Percentiles rank a stretch among this genome's conserved stretches.
These are phyloP conservation scores for Tolypocladium paradoxum DNA, from an alignment of 2,329 filamentous ascomycete species.

Conservation along the genomic window DNA sequence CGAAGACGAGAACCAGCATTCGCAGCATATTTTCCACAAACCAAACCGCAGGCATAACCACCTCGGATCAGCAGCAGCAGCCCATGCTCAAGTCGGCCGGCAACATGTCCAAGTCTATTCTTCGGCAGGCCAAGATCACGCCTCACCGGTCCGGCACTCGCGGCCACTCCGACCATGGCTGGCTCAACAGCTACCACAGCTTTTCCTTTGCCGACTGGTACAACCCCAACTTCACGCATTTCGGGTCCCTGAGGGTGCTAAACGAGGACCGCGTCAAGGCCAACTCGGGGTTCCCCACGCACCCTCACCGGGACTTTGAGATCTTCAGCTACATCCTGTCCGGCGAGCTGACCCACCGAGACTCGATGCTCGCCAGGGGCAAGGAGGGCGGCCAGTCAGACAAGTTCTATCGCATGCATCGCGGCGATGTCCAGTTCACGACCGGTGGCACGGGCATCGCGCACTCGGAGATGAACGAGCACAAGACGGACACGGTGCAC, in stretches of 20 bases:
- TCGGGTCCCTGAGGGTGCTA: conserved; percentile 70
- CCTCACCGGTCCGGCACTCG: conserved; percentile 62
- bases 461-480: conserved; percentile 76
- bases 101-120: conserved; percentile 48
- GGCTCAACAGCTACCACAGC: conserved; percentile 79
- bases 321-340: conserved; percentile 84
- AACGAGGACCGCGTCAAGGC: conserved; percentile 78
- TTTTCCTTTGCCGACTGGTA: conserved; percentile 72
- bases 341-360: conserved; percentile 78
- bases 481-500: conserved; percentile 59
- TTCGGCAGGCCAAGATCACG: conserved; percentile 59
- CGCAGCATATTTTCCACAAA: conserved; percentile 2
- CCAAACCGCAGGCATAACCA: background rate
- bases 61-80: conserved; percentile 1
- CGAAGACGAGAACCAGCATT: conserved; percentile 6
- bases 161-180: conserved; percentile 73
- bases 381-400: conserved; percentile 47
- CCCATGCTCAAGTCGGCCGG: conserved; percentile 26
- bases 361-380: conserved; percentile 69
- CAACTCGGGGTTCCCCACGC: conserved; percentile 70
- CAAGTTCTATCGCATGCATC: conserved; percentile 58
- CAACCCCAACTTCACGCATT: conserved; percentile 55
- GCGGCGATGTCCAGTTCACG: conserved; percentile 83
- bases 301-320: conserved; percentile 77
- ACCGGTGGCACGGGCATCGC: conserved; percentile 74